Percentiles rank a stretch among this genome's conserved stretches.
Conservation (phyloP, 805 yeast genomes). For the Hyphopichia homilentoma region DNA sequence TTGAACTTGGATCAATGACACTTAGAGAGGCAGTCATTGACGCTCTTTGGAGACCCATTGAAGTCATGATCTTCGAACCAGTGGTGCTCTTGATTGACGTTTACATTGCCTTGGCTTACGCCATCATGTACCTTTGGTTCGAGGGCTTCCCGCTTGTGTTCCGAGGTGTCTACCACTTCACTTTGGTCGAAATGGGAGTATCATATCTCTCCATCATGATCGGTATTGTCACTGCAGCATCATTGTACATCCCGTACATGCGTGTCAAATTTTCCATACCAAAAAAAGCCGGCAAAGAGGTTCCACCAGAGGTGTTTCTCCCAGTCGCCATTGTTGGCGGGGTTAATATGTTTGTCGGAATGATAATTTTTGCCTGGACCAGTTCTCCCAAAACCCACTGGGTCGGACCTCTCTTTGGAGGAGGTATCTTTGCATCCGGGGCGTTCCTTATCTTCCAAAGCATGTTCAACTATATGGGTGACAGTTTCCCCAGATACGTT, state of each 20-base stretch:
- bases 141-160: constrained; percentile 63
- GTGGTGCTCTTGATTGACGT: constrained; percentile 50
- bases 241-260: constrained; percentile 13
- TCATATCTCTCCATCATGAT: constrained; percentile 45
- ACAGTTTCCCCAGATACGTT: constrained; percentile 45
- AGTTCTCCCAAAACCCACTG: constrained; percentile 40
- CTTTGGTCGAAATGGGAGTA: constrained; percentile 44
- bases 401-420: constrained; percentile 47
- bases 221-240: constrained; percentile 42
- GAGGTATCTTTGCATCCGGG: constrained; percentile 35
- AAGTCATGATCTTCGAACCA: constrained; percentile 51
- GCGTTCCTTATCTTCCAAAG: constrained; percentile 50
- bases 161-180: constrained; percentile 40
- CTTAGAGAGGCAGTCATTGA: constrained; percentile 17
- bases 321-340: constrained; percentile 42
- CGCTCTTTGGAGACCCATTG: constrained; percentile 46
- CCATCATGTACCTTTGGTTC: constrained; percentile 52
- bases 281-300: constrained; percentile 9
- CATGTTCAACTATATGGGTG: constrained; percentile 46
- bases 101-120: constrained; percentile 51
- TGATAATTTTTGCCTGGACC: constrained; percentile 52
- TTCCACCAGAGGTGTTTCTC: constrained; percentile 40
- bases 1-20: constrained; percentile 21
- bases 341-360: constrained; percentile 36
- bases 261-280: constrained; percentile 16